These are phyloP conservation scores for Colletotrichum sp. DNA, from an alignment of 2,329 filamentous ascomycete species.

Conservation along the genomic window DNA sequence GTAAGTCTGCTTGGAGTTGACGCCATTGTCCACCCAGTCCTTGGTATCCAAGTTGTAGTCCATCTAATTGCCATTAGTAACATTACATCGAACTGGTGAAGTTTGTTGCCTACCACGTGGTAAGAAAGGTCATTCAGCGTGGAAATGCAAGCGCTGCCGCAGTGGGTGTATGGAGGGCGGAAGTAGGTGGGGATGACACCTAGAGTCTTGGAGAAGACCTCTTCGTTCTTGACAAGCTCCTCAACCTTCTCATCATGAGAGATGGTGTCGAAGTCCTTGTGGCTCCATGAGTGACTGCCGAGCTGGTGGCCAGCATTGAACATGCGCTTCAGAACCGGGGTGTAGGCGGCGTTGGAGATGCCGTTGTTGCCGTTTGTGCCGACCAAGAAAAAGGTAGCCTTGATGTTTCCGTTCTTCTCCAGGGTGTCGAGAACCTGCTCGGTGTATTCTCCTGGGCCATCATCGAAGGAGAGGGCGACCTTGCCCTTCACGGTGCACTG, in stretches of 20 bases:
- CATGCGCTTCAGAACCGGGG: slow-evolving; percentile 48
- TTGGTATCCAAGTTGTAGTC: slow-evolving; percentile 36
- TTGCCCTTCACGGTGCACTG: slow-evolving; percentile 34
- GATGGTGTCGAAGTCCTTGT: slow-evolving; percentile 44
- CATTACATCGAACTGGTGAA: fast-evolving
- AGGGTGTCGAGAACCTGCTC: slow-evolving; percentile 37
- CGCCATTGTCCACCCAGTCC: slow-evolving; percentile 34
- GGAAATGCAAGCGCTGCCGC: slow-evolving; percentile 25
- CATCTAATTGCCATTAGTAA: slow-evolving; percentile 2
- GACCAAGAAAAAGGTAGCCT: slow-evolving; percentile 42
- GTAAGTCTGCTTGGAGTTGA: slow-evolving; percentile 28
- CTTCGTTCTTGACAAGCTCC: slow-evolving; percentile 51
- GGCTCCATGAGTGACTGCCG: slow-evolving; percentile 53
- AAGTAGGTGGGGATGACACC: slow-evolving; percentile 53
- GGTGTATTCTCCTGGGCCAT: slow-evolving; percentile 40
- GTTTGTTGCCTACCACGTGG: slow-evolving; percentile 32
- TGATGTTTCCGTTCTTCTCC: slow-evolving; percentile 31
- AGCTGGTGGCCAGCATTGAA: slow-evolving; percentile 50
- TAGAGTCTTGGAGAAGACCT: slow-evolving; percentile 45
- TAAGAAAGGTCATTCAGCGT: slow-evolving; percentile 35
- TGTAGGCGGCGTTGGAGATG: slow-evolving; percentile 38
- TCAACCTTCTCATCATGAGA: slow-evolving; percentile 34
- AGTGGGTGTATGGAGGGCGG: slow-evolving; percentile 41
- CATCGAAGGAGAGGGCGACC: slow-evolving; percentile 43
- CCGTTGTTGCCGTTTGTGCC: slow-evolving; percentile 36